Conservation (phyloP, 495 filamentous ascomycete species). For the Podospora pseudopauciseta region DNA sequence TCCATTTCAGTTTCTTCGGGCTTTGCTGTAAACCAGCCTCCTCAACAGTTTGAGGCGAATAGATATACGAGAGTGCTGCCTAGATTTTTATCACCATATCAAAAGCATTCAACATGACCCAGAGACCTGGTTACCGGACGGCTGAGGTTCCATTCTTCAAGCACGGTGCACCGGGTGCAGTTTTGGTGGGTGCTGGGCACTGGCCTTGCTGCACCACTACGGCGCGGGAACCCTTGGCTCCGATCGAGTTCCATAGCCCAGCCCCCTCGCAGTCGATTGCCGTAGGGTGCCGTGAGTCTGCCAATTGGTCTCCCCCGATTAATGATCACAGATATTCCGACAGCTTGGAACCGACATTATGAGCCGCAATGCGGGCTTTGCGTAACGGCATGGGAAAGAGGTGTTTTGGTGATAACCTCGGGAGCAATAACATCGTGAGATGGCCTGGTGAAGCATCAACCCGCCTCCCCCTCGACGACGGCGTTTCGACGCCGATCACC, state of each 20-base stretch:
- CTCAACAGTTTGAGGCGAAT: not conserved
- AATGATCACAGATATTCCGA: conserved; percentile 6
- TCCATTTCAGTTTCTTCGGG: not conserved
- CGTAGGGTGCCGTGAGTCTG: conserved; percentile 14
- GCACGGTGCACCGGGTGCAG: not conserved
- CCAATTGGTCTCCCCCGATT: conserved; percentile 19
- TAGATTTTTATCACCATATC: too few species aligned
- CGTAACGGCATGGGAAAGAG: not conserved
- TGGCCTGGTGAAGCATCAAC: not conserved
- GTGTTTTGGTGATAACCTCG: not conserved
- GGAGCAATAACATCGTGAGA: not conserved
- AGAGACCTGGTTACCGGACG: not conserved
- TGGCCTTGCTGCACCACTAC: not conserved
- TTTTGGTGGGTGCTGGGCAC: not conserved
- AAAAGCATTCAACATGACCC: not conserved
- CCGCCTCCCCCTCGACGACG: not conserved
- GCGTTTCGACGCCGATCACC: not conserved
- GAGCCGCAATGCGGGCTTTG: conserved; percentile 9
- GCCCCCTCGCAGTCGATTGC: conserved; percentile 13
- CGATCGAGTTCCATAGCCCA: not conserved
- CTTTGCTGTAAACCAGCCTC: not conserved
- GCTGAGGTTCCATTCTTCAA: not conserved
- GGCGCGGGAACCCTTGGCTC: not conserved
- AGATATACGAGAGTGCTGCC: too few species aligned
- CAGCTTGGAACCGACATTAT: conserved; percentile 15